Base-by-base conservation (phyloP, 805 yeast species). In the Blastobotrys chiropterorum region DNA sequence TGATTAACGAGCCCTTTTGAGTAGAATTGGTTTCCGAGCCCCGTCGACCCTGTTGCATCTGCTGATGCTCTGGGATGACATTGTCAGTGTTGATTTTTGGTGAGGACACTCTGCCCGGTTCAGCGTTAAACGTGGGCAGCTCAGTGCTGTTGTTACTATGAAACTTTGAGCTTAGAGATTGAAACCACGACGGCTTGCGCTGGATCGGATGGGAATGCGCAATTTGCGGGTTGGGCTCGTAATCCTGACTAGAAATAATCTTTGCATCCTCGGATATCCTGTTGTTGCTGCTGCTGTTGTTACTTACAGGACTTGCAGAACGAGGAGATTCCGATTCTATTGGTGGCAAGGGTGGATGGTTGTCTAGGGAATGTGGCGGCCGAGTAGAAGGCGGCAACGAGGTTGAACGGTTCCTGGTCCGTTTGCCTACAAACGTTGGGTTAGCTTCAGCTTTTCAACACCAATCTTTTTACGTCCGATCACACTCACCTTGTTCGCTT, bases 401-500 rank as follows among this genome's bases (percentile, higher is more conserved):
- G 11, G 34, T 26, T 6, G 34, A 26, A 5, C 34, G 34, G 11
- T 26, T 26, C 11, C 34, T 26, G 11, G 34, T 26, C 11, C 34
- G 5, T 11, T 5, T 26, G 5, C 8, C 34, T 26, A 26, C 34
- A n/a, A n/a, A n/a, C n/a, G n/a, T n/a, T n/a, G n/a, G n/a, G n/a
- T n/a, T n/a, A n/a, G n/a, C n/a, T n/a, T n/a, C n/a, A n/a, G n/a
- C n/a, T n/a, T 15, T 16, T n/a, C n/a, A n/a, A n/a, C n/a, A n/a
- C n/a, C n/a, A n/a, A n/a, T n/a, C n/a, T n/a, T n/a, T n/a, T n/a
- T n/a, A n/a, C n/a, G n/a, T n/a, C n/a, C n/a, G n/a, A n/a, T n/a
- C n/a, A n/a, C n/a, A n/a, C 51, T 42, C 38, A 26, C 59, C 61
- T 31, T 59, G 56, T 21, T 51, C 54, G 8, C 54, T 38, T 3